A percentile compares a stretch with the other conserved stretches of the same genome.
Evolutionary conservation across 768 basidiomycete genomes (phyloP).

Genomic region (Macrolepiota fuliginosa): DNA sequence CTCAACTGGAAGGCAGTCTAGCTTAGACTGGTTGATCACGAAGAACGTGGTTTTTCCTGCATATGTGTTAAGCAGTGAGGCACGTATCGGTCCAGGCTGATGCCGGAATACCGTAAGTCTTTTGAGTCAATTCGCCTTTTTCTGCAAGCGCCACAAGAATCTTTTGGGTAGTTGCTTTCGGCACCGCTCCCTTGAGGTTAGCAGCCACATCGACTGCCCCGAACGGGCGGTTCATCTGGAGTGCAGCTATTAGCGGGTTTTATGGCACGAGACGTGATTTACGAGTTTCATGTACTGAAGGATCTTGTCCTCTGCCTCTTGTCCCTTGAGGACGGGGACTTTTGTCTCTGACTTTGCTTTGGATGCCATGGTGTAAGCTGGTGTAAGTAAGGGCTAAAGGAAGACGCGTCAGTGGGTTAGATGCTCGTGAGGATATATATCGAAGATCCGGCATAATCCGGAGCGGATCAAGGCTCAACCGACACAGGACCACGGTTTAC

Average conservation of each 20-base stretch:
- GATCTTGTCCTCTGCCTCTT: slow-evolving; percentile 77
- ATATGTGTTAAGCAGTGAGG: slow-evolving; percentile 11
- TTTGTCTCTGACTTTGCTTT: slow-evolving; percentile 57
- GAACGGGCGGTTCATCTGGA: slow-evolving; percentile 89
- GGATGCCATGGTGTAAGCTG: slow-evolving; percentile 34
- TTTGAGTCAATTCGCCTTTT: slow-evolving; percentile 78
- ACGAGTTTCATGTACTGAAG: slow-evolving; percentile 80
- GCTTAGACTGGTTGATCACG: slow-evolving; percentile 76
- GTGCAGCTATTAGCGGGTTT: slow-evolving; percentile 2
- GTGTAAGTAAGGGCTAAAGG: slow-evolving; percentile 4
- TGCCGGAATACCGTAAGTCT: slow-evolving; percentile 63
- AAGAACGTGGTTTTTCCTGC: slow-evolving; percentile 86
- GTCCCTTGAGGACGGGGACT: slow-evolving; percentile 62
- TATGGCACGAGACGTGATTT: slow-evolving; percentile 3
- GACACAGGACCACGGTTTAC: slow-evolving; percentile 9
- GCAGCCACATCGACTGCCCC: slow-evolving; percentile 91
- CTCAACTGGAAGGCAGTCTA: slow-evolving; percentile 62
- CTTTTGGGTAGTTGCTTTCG: slow-evolving; percentile 83
- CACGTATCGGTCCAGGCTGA: slow-evolving; percentile 10
- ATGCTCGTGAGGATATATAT: neutral
- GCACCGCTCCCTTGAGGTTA: slow-evolving; percentile 86
- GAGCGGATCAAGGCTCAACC: slow-evolving; percentile 9
- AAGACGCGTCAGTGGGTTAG: neutral
- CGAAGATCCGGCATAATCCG: slow-evolving; percentile 12
- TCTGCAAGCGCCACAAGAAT: slow-evolving; percentile 81